Percentiles rank a stretch among this genome's conserved stretches.
Conservation (phyloP, 2,329 filamentous ascomycete species). For the Pseudophaeomoniella oleicola region DNA sequence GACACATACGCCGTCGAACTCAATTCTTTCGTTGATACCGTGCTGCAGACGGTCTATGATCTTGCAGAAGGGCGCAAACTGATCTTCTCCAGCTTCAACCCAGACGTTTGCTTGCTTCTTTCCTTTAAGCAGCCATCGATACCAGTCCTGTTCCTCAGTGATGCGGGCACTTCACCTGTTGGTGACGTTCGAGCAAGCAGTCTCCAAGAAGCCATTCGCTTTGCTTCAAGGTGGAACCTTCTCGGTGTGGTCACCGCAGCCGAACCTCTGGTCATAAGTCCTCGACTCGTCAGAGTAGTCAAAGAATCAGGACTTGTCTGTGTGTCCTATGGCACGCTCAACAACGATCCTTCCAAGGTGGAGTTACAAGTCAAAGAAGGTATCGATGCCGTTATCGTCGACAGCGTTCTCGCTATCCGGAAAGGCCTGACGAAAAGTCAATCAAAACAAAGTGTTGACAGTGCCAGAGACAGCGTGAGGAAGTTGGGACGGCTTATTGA, state of each 20-base stretch:
- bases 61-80: constrained; percentile 70
- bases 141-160: constrained; percentile 85
- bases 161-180: constrained; percentile 66
- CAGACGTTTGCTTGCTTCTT: constrained; percentile 84
- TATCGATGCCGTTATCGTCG: constrained; percentile 95
- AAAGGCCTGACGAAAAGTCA: constrained; percentile 57
- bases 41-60: constrained; percentile 81
- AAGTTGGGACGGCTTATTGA: not conserved
- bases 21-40: constrained; percentile 91
- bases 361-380: constrained; percentile 87
- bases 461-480: not conserved
- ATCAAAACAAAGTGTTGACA: not conserved
- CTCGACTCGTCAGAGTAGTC: constrained; percentile 76
- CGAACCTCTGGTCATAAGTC: constrained; percentile 76
- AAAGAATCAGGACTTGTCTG: constrained; percentile 91
- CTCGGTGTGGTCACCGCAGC: constrained; percentile 83
- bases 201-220: constrained; percentile 87
- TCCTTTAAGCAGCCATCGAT: constrained; percentile 97
- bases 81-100: constrained; percentile 95
- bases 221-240: constrained; percentile 88
- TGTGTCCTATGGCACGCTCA: constrained; percentile 81
- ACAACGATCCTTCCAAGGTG: constrained; percentile 77
- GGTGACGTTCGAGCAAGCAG: constrained; percentile 83
- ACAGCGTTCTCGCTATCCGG: constrained; percentile 82
- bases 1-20: constrained; percentile 90